phyloP scores from a whole-genome alignment of 805 yeast species.

The Kluyveromyces aestuarii region DNA sequence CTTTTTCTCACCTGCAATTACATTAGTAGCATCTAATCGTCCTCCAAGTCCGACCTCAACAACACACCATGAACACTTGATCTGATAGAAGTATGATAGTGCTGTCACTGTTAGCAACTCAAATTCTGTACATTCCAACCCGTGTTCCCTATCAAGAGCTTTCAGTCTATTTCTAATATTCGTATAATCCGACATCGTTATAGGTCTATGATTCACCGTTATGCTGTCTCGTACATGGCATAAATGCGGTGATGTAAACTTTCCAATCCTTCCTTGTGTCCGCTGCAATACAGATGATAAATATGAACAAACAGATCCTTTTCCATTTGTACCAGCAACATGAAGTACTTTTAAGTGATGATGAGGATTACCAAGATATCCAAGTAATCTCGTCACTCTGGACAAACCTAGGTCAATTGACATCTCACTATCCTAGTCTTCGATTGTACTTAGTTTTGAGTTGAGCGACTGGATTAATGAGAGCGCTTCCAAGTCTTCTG shows the following conservation, averaged over 20 bases:
- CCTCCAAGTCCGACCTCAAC: conserved; percentile 97
- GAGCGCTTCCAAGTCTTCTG: not conserved
- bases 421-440: conserved; percentile 20
- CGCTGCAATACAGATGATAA: conserved; percentile 52
- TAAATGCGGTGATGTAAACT: conserved; percentile 86
- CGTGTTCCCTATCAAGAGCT: conserved; percentile 29
- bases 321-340: conserved; percentile 94
- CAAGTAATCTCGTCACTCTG: conserved; percentile 39
- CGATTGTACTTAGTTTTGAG: too few relatives aligned
- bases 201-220: conserved; percentile 50
- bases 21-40: conserved; percentile 79
- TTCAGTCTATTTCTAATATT: conserved; percentile 36
- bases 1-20: conserved; percentile 39
- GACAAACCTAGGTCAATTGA: conserved; percentile 51
- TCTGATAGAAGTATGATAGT: conserved; percentile 56
- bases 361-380: conserved; percentile 62
- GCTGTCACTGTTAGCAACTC: conserved; percentile 84
- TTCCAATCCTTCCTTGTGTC: conserved; percentile 45
- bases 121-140: conserved; percentile 74
- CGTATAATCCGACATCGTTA: conserved; percentile 38
- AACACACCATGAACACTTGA: conserved; percentile 61
- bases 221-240: conserved; percentile 68
- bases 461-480: not conserved
- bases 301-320: conserved; percentile 87
- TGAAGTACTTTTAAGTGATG: conserved; percentile 60